phyloP scores from a whole-genome alignment of 1,284 basidiomycete species.

The Mycocalia duriaeana region DNA sequence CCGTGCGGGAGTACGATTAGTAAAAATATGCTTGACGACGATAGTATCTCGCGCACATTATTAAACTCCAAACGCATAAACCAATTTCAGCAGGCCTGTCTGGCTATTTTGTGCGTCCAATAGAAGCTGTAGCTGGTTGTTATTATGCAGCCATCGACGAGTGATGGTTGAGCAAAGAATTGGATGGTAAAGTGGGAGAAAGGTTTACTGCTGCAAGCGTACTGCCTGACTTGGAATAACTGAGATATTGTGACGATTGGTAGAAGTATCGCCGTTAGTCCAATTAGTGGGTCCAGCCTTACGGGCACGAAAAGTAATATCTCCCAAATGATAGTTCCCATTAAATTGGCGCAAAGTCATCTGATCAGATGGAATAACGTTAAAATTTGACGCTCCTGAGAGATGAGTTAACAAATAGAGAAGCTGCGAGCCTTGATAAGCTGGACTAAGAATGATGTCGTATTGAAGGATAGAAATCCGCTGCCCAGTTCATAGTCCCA shows the following conservation, averaged over 20 bases:
- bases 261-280: slow-evolving; percentile 44
- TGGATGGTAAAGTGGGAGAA: slow-evolving; percentile 41
- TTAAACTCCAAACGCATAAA: slow-evolving; percentile 53
- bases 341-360: slow-evolving; percentile 46
- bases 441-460: slow-evolving; percentile 38
- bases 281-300: slow-evolving; percentile 40
- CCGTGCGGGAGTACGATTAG: slow-evolving; percentile 43
- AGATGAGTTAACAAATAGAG: slow-evolving; percentile 45
- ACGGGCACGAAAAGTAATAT: slow-evolving; percentile 51
- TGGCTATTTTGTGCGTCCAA: slow-evolving; percentile 51
- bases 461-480: slow-evolving; percentile 44
- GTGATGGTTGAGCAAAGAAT: slow-evolving; percentile 46
- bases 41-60: slow-evolving; percentile 33
- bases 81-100: slow-evolving; percentile 48
- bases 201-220: slow-evolving; percentile 48
- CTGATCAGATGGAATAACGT: slow-evolving; percentile 51
- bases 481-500: slow-evolving; percentile 37
- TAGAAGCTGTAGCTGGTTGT: slow-evolving; percentile 40
- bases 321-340: slow-evolving; percentile 52
- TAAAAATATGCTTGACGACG: slow-evolving; percentile 42
- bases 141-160: slow-evolving; percentile 45
- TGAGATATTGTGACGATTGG: slow-evolving; percentile 38
- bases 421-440: slow-evolving; percentile 55
- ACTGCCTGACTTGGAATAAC: slow-evolving; percentile 34
- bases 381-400: slow-evolving; percentile 32